Percentiles rank a stretch among this genome's conserved stretches.
Conservation (phyloP, 1,284 basidiomycete genomes). For the Anthracocystis setariae region DNA sequence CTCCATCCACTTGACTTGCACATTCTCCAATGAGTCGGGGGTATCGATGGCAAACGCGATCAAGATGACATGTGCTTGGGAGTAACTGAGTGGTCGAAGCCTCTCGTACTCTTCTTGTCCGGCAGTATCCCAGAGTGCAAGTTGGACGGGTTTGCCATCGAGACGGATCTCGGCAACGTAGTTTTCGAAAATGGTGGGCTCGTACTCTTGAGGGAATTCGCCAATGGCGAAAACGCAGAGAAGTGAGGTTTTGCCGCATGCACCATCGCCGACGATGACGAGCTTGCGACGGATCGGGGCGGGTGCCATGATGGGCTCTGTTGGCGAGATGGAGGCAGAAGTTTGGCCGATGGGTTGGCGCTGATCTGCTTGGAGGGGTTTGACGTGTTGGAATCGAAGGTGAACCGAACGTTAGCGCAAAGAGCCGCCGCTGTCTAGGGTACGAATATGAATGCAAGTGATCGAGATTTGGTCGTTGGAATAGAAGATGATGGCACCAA, state of each 20-base stretch:
- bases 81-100: slow-evolving; percentile 92
- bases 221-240: slow-evolving; percentile 82
- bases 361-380: background rate
- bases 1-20: slow-evolving; percentile 91
- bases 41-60: slow-evolving; percentile 97
- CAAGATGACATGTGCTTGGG: slow-evolving; percentile 96
- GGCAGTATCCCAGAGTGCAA: slow-evolving; percentile 96
- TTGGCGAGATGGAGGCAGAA: background rate
- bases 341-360: background rate
- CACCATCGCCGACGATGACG: slow-evolving; percentile 81
- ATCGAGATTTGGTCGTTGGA: too few species aligned
- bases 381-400: too few species aligned
- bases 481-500: too few species aligned
- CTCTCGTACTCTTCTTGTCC: slow-evolving; percentile 96
- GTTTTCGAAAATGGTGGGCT: slow-evolving; percentile 83
- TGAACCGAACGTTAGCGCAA: too few species aligned
- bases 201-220: slow-evolving; percentile 96
- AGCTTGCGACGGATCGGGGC: slow-evolving; percentile 83
- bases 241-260: slow-evolving; percentile 60
- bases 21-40: slow-evolving; percentile 95
- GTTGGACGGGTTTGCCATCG: slow-evolving; percentile 94
- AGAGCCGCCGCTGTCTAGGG: too few species aligned
- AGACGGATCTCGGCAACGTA: slow-evolving; percentile 97
- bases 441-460: too few species aligned
- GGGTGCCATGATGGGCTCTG: slow-evolving; percentile 28